Base-by-base conservation (phyloP, 2,329 filamentous ascomycete species). In the Beauveria sp. region DNA sequence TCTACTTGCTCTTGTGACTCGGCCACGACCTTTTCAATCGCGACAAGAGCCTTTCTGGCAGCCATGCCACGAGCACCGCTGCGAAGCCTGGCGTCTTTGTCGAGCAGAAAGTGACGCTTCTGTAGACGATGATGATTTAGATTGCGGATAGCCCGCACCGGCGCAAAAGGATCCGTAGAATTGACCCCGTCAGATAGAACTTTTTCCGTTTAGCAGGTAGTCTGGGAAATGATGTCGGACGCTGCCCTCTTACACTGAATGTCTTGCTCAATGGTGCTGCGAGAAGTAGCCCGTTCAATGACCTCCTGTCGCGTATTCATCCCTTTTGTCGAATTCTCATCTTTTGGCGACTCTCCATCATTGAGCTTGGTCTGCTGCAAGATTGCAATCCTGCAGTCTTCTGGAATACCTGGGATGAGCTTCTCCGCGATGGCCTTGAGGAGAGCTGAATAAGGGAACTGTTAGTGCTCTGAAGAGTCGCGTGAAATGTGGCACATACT, bases 351-450 rank as follows among this genome's bases (percentile, higher is more conserved):
- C 20, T 54, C 52, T 6, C 61, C 63, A 18, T 62, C 63, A 2
- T 66, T 67, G 31, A 73, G 66, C 51, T 66, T 76, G 0, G 85
- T 90, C 73, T 92, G 89, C 66, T 90, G 88, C 14, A 92, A 72
- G 52, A 91, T 84, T 0, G 87, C 81, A 49, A 91, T 81, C 24
- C 86, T 80, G 0, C 86, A 85, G 34, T 82, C 77, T 66, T 88
- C 82, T 0, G 88, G 85, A 45, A 92, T 87, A 0, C 89, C 90
- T 0, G 91, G 90, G 18, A 96, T 88, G 40, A 92, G 79, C 68
- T 90, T 90, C 64, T 91, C 86, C 5, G 86, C 88, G 66, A 96
- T 86, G 1, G 91, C 90, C 68, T 84, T 84, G 18, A 95, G 77
- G 7, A 93, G 75, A 0, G 89, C 87, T 89, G 3, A 50, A 24